Evolutionary conservation across 2,329 filamentous ascomycete species (phyloP).

Genomic region (Aspergillus sp.): DNA sequence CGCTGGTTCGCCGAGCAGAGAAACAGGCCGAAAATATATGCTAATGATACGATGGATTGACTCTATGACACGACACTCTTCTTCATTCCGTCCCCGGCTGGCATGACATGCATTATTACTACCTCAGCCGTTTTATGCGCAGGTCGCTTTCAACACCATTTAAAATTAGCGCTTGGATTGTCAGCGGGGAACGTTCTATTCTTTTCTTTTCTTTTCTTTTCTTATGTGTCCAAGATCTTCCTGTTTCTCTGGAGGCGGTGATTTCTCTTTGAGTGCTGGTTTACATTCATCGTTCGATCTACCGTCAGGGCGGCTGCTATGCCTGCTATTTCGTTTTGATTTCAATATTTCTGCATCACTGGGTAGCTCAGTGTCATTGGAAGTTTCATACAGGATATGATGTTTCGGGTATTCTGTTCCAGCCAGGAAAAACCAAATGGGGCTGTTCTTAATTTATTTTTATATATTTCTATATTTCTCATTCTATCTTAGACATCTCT

Average conservation of each 20-base stretch:
- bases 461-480: neutral
- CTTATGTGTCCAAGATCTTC: neutral
- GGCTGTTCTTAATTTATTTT: neutral
- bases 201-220: constrained; percentile 1
- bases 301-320: neutral
- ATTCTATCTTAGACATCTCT: neutral
- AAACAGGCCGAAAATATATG: neutral
- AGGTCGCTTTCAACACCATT: constrained; percentile 14
- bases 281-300: constrained; percentile 12
- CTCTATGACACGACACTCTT: constrained; percentile 2
- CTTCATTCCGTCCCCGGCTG: constrained; percentile 8
- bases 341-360: neutral
- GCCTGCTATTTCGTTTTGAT: neutral
- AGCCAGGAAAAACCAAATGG: neutral
- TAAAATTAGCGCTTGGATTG: constrained; percentile 3
- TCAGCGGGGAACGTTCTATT: neutral
- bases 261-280: constrained; percentile 20
- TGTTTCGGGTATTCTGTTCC: constrained; percentile 1
- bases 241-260: constrained; percentile 14
- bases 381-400: neutral
- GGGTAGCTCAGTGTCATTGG: neutral
- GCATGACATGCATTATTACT: constrained; percentile 10
- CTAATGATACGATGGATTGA: constrained; percentile 6
- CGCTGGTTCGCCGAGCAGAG: neutral
- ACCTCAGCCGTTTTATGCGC: constrained; percentile 10